These are phyloP conservation scores for Balansia obtecta DNA, from an alignment of 2,329 filamentous ascomycete species.

Conservation along the genomic window DNA sequence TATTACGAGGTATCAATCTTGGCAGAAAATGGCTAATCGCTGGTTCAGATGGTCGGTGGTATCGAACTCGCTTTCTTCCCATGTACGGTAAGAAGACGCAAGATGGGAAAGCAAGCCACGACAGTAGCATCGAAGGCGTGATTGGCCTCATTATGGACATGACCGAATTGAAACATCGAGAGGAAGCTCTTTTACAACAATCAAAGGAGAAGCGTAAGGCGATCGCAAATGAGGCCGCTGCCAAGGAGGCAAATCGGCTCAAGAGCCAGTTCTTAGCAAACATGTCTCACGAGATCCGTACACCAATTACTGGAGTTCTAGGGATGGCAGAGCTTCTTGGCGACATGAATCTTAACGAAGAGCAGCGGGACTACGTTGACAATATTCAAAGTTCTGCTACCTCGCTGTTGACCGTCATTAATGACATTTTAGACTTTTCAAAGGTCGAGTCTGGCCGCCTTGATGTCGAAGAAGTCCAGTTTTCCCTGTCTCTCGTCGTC, in stretches of 20 bases:
- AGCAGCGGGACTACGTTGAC: constrained; percentile 62
- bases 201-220: constrained; percentile 58
- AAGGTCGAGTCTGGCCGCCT: constrained; percentile 70
- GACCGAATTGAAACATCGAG: constrained; percentile 56
- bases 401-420: constrained; percentile 74
- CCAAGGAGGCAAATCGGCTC: constrained; percentile 67
- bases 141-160: constrained; percentile 74
- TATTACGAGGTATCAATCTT: no score
- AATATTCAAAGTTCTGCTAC: constrained; percentile 73
- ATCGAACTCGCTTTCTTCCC: constrained; percentile 59
- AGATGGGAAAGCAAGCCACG: constrained; percentile 32
- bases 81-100: constrained; percentile 43
- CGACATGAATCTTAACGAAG: constrained; percentile 54
- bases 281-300: constrained; percentile 72
- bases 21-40: neutral
- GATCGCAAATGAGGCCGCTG: constrained; percentile 62
- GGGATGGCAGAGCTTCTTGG: constrained; percentile 67
- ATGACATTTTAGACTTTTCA: constrained; percentile 83
- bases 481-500: constrained; percentile 60
- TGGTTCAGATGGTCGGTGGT: constrained; percentile 46
- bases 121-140: constrained; percentile 52
- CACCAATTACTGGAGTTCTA: constrained; percentile 68
- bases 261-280: constrained; percentile 73
- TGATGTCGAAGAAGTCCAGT: constrained; percentile 71
- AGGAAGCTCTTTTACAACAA: constrained; percentile 49